Conservation (phyloP, 164 flowering plant species). For the Magnolia changhungtana region DNA sequence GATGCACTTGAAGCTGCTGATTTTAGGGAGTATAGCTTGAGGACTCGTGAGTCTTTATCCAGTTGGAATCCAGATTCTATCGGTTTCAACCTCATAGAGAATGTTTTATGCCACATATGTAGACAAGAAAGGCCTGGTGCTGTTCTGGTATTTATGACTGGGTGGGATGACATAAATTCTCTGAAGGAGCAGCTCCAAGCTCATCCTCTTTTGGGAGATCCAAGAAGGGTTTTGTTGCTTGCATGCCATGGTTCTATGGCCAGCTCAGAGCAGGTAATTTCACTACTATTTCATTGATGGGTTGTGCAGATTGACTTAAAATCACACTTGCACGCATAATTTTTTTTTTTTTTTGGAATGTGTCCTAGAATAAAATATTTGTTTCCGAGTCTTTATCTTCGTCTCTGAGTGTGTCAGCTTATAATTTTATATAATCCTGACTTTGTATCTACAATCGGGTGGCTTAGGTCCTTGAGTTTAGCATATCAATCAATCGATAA, state of each 20-base stretch:
- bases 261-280: conserved; percentile 84
- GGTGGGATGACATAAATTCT: conserved; percentile 97
- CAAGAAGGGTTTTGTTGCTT: conserved; percentile 69
- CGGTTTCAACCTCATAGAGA: conserved; percentile 87
- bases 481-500: not conserved
- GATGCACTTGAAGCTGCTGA: conserved; percentile 73
- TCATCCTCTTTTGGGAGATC: conserved; percentile 77
- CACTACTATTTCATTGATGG: not conserved
- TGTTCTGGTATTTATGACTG: conserved; percentile 93
- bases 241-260: conserved; percentile 99
- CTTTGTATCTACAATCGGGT: not conserved
- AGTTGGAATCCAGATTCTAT: conserved; percentile 96
- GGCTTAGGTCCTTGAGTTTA: not conserved
- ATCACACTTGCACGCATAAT: too few species aligned
- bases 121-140: conserved; percentile 81
- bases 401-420: not conserved
- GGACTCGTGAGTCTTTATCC: conserved; percentile 67
- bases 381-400: not conserved
- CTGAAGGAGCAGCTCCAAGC: conserved; percentile 81
- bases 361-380: not conserved
- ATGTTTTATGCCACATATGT: conserved; percentile 71
- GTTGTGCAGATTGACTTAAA: not conserved
- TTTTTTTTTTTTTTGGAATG: not conserved
- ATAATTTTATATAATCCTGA: not conserved
- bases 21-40: conserved; percentile 49